Base-by-base conservation (phyloP, 2,329 filamentous ascomycete species). In the Diaporthe caulivora region DNA sequence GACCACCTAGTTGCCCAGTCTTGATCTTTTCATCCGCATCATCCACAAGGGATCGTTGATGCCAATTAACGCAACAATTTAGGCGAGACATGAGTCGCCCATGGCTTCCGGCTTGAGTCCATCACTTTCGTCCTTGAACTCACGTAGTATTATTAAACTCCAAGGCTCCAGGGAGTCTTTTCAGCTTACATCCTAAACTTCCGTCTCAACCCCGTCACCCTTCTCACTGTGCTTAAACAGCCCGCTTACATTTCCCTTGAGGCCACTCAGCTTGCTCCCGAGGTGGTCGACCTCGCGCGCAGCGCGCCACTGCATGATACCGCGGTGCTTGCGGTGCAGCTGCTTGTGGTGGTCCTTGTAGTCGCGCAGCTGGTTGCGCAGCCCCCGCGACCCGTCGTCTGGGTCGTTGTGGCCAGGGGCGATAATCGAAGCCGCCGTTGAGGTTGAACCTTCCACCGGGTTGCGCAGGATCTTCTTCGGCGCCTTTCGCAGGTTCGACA, bases 301-400 rank as follows among this genome's bases (percentile, higher is more conserved):
- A 18, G 83, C 84, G n/a, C 86, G 83, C 90, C 92, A 95, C 82
- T 95, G 93, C 93, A 95, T 95, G 53, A 93, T 79, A 0, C 93
- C 93, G 29, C 91, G 83, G 78, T 95, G 91, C 79, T 89, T 88
- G 64, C 92, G 84, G 80, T 94, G 91, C 76, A 93, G 82, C 74
- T 89, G 86, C 80, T 88, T 89, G 76, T 87, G 84, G 76, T 91
- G 85, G 72, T 86, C 84, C 79, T 88, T 90, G 79, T 91, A 93
- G 74, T 93, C 91, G 72, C 86, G 87, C 58, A 91, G 74, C 79
- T 89, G 85, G 55, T 87, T 87, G 13, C 85, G 81, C 49, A 84
- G 79, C 51, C 86, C 90, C 75, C 86, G 83, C 75, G 82, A 86
- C 37, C 78, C 81, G 70, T 87, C 82, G 69, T 86, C 82, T 0